These are phyloP conservation scores for Ceratocystiopsis sp. DNA, from an alignment of 2,329 filamentous ascomycete genomes.

Conservation along the genomic window DNA sequence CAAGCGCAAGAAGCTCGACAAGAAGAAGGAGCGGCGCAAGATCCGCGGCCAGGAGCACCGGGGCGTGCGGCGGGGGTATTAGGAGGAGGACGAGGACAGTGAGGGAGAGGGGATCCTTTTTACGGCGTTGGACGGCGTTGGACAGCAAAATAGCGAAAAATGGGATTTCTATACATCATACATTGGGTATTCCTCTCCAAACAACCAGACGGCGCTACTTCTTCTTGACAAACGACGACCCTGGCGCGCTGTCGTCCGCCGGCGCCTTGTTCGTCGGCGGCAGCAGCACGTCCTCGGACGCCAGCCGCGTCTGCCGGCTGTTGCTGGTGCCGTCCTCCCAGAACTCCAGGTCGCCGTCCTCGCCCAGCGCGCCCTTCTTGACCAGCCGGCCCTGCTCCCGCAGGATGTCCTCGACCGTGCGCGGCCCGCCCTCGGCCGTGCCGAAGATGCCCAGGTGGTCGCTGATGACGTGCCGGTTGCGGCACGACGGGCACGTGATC, in stretches of 20 bases:
- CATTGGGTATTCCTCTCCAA: too few species aligned
- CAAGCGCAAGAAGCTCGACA: constrained; percentile 71
- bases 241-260: constrained; percentile 9
- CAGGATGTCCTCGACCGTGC: constrained; percentile 66
- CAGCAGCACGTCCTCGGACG: constrained; percentile 8
- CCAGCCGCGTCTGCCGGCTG: constrained; percentile 10
- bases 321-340: constrained; percentile 56
- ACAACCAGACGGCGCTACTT: too few species aligned
- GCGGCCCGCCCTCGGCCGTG: constrained; percentile 26
- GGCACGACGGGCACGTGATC: constrained; percentile 74
- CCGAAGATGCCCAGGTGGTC: constrained; percentile 75
- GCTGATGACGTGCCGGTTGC: constrained; percentile 76
- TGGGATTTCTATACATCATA: not conserved
- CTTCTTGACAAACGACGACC: constrained; percentile 13
- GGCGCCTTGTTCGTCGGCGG: constrained; percentile 2
- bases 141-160: constrained; percentile 2
- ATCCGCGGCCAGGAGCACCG: constrained; percentile 59
- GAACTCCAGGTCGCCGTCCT: constrained; percentile 80
- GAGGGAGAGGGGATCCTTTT: not conserved
- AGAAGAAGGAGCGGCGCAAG: constrained; percentile 70
- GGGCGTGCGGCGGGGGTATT: constrained; percentile 55
- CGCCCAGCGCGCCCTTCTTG: constrained; percentile 52
- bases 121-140: not conserved
- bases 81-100: constrained; percentile 10
- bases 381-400: constrained; percentile 57